A percentile compares a stretch with the other conserved stretches of the same genome.
phyloP scores from a whole-genome alignment of 2,329 filamentous ascomycete species.

The Dactylonectria macrodidyma region DNA sequence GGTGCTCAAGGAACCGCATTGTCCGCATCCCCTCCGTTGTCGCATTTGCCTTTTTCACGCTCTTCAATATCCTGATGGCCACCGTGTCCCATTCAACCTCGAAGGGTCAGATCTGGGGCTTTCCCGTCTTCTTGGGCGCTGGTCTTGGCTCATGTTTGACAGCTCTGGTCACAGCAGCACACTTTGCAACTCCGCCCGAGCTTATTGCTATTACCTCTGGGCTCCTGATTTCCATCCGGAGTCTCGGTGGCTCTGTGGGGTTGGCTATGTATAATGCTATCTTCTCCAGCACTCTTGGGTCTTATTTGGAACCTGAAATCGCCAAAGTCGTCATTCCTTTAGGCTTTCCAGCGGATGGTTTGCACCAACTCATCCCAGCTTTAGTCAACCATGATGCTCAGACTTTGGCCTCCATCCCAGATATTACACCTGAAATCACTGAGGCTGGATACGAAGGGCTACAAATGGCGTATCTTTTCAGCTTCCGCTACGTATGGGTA shows the following conservation, averaged over 20 bases:
- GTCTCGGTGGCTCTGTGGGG: conserved; percentile 55
- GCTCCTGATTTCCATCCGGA: conserved; percentile 54
- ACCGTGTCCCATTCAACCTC: conserved; percentile 44
- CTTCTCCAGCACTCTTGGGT: conserved; percentile 49
- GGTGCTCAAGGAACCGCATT: too few relatives aligned
- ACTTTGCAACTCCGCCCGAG: conserved; percentile 54
- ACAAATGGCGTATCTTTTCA: conserved; percentile 44
- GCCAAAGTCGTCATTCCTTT: conserved; percentile 49
- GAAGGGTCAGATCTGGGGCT: conserved; percentile 52
- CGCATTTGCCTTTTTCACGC: too few relatives aligned
- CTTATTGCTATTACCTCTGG: conserved; percentile 56
- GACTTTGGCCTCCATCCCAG: conserved; percentile 46
- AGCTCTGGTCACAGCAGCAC: conserved; percentile 53
- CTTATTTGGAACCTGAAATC: conserved; percentile 50
- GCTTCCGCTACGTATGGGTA: too few relatives aligned
- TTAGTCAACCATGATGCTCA: conserved; percentile 46
- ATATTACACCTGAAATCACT: conserved; percentile 49
- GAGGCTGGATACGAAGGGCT: conserved; percentile 44
- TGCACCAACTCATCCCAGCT: conserved; percentile 47
- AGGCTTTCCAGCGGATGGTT: conserved; percentile 44
- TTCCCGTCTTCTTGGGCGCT: conserved; percentile 52
- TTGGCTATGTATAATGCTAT: conserved; percentile 53
- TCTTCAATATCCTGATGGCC: conserved; percentile 45
- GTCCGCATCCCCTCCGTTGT: too few relatives aligned
- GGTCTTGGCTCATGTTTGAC: conserved; percentile 53